Evolutionary conservation across 768 basidiomycete genomes (phyloP), one percentile per base, ranked within the genome.

Genomic region (Cyclocybe aegerita): DNA sequence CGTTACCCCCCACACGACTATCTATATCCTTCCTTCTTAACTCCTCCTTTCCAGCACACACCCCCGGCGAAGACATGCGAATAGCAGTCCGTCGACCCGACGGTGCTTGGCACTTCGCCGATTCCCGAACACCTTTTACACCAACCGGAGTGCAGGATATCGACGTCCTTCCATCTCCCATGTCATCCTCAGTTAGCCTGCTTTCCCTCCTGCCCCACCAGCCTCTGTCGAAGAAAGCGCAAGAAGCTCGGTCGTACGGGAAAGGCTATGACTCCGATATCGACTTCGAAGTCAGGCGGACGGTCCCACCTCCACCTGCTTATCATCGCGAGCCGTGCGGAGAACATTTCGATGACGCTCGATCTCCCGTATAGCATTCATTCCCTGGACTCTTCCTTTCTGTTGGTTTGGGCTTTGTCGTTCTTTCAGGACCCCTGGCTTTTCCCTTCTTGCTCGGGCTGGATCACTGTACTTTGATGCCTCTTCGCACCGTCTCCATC

Each of bases 51-150:
- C 23, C 30, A 83, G 82, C 71, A 33, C 79, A 79, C 55, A 72
- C 62, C 14, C 80, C 81, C 0, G 81, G 81, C 9, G 61, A 68
- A 49, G 76, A 78, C 61, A 83, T 84, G 82, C 81, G 81, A 15
- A 76, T 82, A 35, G 81, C 81, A 1, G 63, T 68, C 38, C 74
- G 80, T 41, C 70, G 76, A 38, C 65, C 74, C 7, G 79, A 82
- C 52, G 81, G 82, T 15, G 76, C 73, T 46, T 84, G 81, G 82
- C 70, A 76, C 39, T 82, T 83, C 54, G 64, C 71, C 10, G 71
- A 76, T 38, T 69, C 75, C 1, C 63, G 67, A 12, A 65, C 66
- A 3, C 69, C 73, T 1, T 75, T 76, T 56, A 65, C 67, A 29
- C 76, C 76, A 2, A 38, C 55, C 8, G 72, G 74, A 4, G 66